Evolutionary conservation across 768 basidiomycete species (phyloP).

Genomic region (Saitozyma sp.): DNA sequence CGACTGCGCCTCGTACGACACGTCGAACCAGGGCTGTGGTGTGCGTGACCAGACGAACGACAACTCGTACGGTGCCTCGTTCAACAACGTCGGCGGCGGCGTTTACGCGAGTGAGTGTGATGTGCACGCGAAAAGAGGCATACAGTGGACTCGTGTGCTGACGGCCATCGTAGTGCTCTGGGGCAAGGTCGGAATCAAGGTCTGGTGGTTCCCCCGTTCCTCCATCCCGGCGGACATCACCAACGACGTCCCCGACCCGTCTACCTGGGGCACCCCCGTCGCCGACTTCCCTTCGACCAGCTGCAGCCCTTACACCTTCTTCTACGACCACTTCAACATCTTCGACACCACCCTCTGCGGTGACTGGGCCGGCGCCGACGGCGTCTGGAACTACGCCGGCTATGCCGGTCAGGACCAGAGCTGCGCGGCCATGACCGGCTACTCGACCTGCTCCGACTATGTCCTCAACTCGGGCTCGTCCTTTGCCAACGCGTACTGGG

Average conservation of each 20-base stretch:
- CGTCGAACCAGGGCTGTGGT: constrained; percentile 63
- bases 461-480: constrained; percentile 66
- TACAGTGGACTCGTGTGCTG: background rate
- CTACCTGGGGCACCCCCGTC: constrained; percentile 71
- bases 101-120: constrained; percentile 77
- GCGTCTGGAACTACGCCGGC: constrained; percentile 74
- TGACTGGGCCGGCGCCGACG: constrained; percentile 74
- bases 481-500: constrained; percentile 50
- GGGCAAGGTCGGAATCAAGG: constrained; percentile 70
- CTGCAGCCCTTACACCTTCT: constrained; percentile 77
- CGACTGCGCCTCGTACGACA: constrained; percentile 49
- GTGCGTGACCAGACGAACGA: constrained; percentile 60
- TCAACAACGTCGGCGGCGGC: constrained; percentile 82
- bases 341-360: constrained; percentile 58
- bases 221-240: constrained; percentile 73
- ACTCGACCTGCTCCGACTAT: constrained; percentile 75
- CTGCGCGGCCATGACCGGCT: constrained; percentile 80
- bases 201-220: constrained; percentile 78
- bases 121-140: constrained; percentile 18
- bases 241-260: constrained; percentile 70
- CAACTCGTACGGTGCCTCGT: constrained; percentile 77
- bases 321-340: constrained; percentile 71
- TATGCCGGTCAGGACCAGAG: constrained; percentile 79
- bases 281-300: constrained; percentile 74
- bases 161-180: constrained; percentile 64